These are phyloP conservation scores for Psilocybe mexicana DNA, from an alignment of 1,284 basidiomycete species.

Conservation along the genomic window DNA sequence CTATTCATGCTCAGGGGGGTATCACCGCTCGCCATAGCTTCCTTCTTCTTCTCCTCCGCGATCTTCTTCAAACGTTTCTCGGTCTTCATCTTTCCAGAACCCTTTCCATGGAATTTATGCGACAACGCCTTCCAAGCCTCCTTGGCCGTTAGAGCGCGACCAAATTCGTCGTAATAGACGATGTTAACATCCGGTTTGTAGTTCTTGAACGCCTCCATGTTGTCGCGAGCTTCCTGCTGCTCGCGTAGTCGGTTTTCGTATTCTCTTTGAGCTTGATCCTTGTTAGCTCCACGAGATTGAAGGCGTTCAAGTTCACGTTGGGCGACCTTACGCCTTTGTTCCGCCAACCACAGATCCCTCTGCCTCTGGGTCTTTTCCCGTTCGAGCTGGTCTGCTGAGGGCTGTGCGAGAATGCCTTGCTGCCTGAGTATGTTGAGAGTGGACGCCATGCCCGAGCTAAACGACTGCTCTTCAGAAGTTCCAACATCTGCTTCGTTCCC, in stretches of 20 bases:
- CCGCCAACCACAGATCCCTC: slow-evolving; percentile 89
- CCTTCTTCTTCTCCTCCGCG: slow-evolving; percentile 89
- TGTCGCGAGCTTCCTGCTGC: slow-evolving; percentile 85
- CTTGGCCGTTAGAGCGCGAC: slow-evolving; percentile 86
- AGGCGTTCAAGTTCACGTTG: slow-evolving; percentile 81
- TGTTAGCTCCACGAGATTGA: slow-evolving; percentile 76
- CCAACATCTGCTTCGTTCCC: slow-evolving; percentile 47
- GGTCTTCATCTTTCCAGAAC: slow-evolving; percentile 90
- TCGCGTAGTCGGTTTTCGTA: slow-evolving; percentile 93
- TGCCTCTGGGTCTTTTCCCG: slow-evolving; percentile 84
- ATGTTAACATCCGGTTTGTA: slow-evolving; percentile 98
- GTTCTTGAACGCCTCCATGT: slow-evolving; percentile 83
- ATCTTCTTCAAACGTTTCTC: slow-evolving; percentile 94
- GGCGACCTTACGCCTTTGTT: slow-evolving; percentile 74
- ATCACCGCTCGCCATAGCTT: slow-evolving; percentile 89
- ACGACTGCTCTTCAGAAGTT: slow-evolving; percentile 72
- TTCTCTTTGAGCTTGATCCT: slow-evolving; percentile 93
- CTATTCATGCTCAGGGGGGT: slow-evolving; percentile 91
- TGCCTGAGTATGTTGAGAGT: slow-evolving; percentile 88
- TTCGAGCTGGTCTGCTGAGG: slow-evolving; percentile 67
- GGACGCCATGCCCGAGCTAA: slow-evolving; percentile 82
- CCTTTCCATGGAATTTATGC: slow-evolving; percentile 96
- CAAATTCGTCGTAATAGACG: slow-evolving; percentile 96
- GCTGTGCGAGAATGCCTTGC: slow-evolving; percentile 83
- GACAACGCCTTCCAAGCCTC: slow-evolving; percentile 97